Percentiles rank a stretch among this genome's conserved stretches.
Conservation (phyloP, 2,329 filamentous ascomycete genomes). For the Thyridium curvatum region DNA sequence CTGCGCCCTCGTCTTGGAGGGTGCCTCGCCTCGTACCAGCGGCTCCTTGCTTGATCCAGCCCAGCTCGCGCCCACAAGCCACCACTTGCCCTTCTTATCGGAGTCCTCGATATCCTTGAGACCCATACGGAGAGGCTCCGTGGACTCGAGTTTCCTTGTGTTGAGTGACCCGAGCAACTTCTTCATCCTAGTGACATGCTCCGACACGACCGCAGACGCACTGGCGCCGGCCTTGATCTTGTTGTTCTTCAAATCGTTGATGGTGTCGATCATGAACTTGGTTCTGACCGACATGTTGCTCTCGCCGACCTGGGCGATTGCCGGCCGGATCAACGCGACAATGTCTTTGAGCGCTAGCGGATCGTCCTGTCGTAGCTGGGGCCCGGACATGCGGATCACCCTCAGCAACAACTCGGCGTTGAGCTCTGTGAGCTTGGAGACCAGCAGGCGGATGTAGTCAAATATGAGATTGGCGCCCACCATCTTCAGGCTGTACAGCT, state of each 20-base stretch:
- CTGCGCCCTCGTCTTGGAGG: conserved; percentile 8
- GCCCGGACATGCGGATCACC: conserved; percentile 75
- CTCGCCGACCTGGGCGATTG: conserved; percentile 61
- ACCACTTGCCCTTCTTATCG: conserved; percentile 93
- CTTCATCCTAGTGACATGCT: conserved; percentile 83
- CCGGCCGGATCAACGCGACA: conserved; percentile 68
- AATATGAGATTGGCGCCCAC: conserved; percentile 79
- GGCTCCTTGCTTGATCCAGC: conserved; percentile 29
- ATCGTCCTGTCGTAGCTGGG: conserved; percentile 81
- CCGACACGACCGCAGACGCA: conserved; percentile 66
- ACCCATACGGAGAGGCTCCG: conserved; percentile 75
- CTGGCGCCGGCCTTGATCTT: conserved; percentile 70
- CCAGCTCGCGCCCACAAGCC: conserved; percentile 96
- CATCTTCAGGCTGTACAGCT: conserved; percentile 90
- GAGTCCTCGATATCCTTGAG: conserved; percentile 76
- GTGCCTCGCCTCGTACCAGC: not conserved
- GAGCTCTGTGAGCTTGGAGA: conserved; percentile 69
- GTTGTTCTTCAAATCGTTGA: conserved; percentile 92
- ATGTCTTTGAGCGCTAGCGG: conserved; percentile 85
- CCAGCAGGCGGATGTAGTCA: conserved; percentile 78
- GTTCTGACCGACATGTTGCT: conserved; percentile 76
- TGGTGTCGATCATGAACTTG: conserved; percentile 96
- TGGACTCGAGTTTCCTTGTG: conserved; percentile 57
- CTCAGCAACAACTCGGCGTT: conserved; percentile 86
- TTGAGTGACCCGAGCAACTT: conserved; percentile 80